Evolutionary conservation across 2,329 filamentous ascomycete species (phyloP), one percentile per base, ranked within the genome.

Genomic region (Sclerotinia subarctica): DNA sequence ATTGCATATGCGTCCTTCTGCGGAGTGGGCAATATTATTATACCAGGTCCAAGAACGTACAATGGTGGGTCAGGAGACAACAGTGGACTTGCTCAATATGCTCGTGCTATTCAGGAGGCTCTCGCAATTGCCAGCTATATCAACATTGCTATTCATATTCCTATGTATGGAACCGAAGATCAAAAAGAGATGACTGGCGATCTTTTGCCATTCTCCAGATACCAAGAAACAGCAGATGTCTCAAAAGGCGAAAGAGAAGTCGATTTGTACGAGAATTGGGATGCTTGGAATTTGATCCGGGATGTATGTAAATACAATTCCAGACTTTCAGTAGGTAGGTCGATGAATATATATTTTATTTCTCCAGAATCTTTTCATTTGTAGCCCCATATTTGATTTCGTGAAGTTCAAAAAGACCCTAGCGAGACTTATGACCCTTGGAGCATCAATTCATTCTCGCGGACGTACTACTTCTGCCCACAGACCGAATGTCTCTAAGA

Each of bases 1-100:
- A 86, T 98, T 59, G 91, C 93, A 60, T 99, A 97, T 80, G 95
- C 96, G 71, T 94, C 93, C 71, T 99, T 98, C 80, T 97, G 93
- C 76, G 96, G 96, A 47, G 86, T 95, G 59, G 88, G 89, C 67
- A 96, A 91, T 78, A 84, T 98, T 69, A 82, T 98, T 63, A 83
- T 99, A 42, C 88, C 90, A 1, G 93, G 93, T 0, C 95, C 95
- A 3, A 85, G 86, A 71, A 80, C 87, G 19, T 86, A 90, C 72
- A 83, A 84, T 68, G 83, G 82, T 53, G 73, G 67, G 77, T 82
- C 69, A 78, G 80, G 19, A 82, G 80, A 59, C 80, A 82, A 72
- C 80, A 82, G 76, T 83, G 84, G n/a, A 77, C 85, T 83, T 75
- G 80, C 89, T 0, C 92, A 93, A 75, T 99, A 93, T 82, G 91